These are phyloP conservation scores for Rachicladosporium sp. DNA, from an alignment of 2,329 filamentous ascomycete species.

Conservation along the genomic window DNA sequence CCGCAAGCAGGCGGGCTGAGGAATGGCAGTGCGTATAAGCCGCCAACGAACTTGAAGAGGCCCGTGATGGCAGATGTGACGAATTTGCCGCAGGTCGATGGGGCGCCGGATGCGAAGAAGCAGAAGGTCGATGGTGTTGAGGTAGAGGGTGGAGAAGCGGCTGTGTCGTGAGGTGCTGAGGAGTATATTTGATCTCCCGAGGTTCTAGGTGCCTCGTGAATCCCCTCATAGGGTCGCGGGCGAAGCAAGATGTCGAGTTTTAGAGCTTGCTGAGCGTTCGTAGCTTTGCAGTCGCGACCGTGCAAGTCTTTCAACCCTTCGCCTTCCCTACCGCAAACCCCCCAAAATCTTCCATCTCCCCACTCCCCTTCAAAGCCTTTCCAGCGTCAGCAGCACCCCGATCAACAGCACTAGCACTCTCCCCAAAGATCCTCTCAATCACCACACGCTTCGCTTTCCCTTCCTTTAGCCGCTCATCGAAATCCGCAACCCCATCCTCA, in stretches of 20 bases:
- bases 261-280: not conserved
- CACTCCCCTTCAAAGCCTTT: constrained; percentile 17
- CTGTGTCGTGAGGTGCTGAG: constrained; percentile 2
- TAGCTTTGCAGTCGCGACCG: not conserved
- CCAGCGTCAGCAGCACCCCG: constrained; percentile 8
- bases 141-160: constrained; percentile 1
- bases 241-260: not conserved
- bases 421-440: constrained; percentile 58
- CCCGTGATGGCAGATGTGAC: constrained; percentile 34
- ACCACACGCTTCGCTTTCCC: constrained; percentile 76
- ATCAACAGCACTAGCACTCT: constrained; percentile 25
- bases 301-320: not conserved
- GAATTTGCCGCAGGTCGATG: constrained; percentile 27
- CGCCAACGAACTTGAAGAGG: constrained; percentile 27
- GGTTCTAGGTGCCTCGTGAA: not conserved
- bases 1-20: constrained; percentile 25
- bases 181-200: not conserved
- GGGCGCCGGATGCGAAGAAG: constrained; percentile 29
- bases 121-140: constrained; percentile 21
- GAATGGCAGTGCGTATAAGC: constrained; percentile 34
- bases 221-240: not conserved
- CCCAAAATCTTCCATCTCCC: constrained; percentile 28
- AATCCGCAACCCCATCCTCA: constrained; percentile 80
- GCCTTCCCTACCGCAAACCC: constrained; percentile 10
- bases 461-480: constrained; percentile 77